Evolutionary conservation across 2,329 filamentous ascomycete genomes (phyloP), one percentile per base, ranked within the genome.

Genomic region (Calycina herbarum): DNA sequence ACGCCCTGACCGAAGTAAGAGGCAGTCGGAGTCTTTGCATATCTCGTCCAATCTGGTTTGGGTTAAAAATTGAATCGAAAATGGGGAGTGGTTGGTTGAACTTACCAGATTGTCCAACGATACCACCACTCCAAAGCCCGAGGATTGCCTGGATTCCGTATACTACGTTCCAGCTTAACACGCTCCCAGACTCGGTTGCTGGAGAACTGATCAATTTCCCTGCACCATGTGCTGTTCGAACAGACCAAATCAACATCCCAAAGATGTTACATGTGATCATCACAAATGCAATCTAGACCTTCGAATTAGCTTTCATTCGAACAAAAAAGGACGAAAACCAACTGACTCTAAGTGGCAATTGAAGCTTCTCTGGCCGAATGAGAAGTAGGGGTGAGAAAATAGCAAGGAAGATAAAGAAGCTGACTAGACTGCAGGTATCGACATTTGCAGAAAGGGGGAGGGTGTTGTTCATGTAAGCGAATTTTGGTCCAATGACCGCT

Each of bases 281-380:
- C 8, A 72, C 67, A 48, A 75, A 76, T 10, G 74, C 68, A 63
- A 76, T 68, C 65, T 68, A 29, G 27, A 62, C 35, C 35, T 1
- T 15, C 31, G 13, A 31, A 6, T 56, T 62, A 45, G 62, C 27
- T 51, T 42, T 4, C 11, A 15, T 20, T n/a, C 8, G 13, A 17
- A 40, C n/a, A 10, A 3, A 10, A 51, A 29, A 29, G 27, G 27
- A 51, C 6, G 3, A 24, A 24, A 13, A 1, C 35, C 35, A 38
- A 66, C 63, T 31, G 40, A 70, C 69, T 51, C 67, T 68, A 5
- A 67, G 76, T 65, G 51, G 65, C 77, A 61, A 76, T 76, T 65
- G 77, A 31, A 79, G 79, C 59, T 77, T 75, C 64, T 82, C 77
- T 0, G 81, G 82, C 1, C 76, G 76, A 31, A 82, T 75, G 57